Base-by-base conservation (phyloP, 352 stramenopile genomes). In the Globisporangium rhizosaccharum region DNA sequence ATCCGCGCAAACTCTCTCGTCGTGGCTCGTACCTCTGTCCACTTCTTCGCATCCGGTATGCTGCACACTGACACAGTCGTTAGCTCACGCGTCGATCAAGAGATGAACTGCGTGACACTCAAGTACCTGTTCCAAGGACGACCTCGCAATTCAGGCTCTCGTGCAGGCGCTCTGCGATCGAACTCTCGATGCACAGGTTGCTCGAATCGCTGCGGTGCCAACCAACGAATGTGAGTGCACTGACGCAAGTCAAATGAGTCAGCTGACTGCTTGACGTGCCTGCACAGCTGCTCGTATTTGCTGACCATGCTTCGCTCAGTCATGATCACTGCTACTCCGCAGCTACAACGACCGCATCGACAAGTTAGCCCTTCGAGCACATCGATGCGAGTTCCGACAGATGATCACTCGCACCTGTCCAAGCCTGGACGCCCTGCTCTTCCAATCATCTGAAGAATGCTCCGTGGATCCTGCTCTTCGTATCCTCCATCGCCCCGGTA, bases 361-460 rank as follows among this genome's bases (percentile, higher is more conserved):
- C 33, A 39, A 3, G 33, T 39, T 39, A 39, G 33, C 2, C 8
- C 7, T 10, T 20, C 20, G 15, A 9, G 41, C 18, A n/a, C 41
- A 46, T 20, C 41, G 36, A 37, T 26, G 41, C 46, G 42, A 41
- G 15, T 14, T 65, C 4, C 9, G 9, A 33, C 17, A 3, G 18
- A 30, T 9, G 18, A 7, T 18, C 9, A 20, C 4, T 8, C 55
- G 25, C 52, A 79, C 72, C 51, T 70, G 41, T 78, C 72, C 15
- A 66, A 65, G 20, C 72, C 59, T 15, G 61, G 53, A 11, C 72
- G 56, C 18, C 72, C 72, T 53, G 72, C 72, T 56, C 72, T 63
- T 51, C 70, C 72, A 44, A 74, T 70, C 67, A 81, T 81, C 50
- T 81, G 72, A 12, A 81, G 48, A 30, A 81, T 53, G 37, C 30